Percentiles rank a stretch among this genome's conserved stretches.
Evolutionary conservation across 192 early-diverging fungal genomes (phyloP).

Genomic region (Coemansia sp.): DNA sequence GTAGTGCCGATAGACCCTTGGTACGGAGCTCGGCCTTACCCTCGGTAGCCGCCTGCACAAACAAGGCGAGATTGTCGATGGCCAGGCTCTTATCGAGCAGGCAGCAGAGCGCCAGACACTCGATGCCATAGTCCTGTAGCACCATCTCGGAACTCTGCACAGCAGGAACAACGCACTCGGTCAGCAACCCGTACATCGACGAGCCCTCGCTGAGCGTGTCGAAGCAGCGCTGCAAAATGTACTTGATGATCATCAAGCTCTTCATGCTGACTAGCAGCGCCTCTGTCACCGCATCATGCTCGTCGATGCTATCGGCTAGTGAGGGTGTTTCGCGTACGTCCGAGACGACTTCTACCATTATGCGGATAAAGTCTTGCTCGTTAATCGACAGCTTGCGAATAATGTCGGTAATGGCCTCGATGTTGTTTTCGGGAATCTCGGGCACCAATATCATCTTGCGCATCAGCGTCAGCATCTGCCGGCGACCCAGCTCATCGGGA

Average conservation of each 20-base stretch:
- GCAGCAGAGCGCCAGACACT: conserved; percentile 81
- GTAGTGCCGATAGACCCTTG: conserved; percentile 68
- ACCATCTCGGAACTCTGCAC: conserved; percentile 65
- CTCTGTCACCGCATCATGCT: conserved; percentile 46
- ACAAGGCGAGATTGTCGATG: conserved; percentile 68
- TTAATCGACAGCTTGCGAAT: conserved; percentile 73
- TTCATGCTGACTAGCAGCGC: conserved; percentile 60
- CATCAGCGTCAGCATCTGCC: conserved; percentile 72
- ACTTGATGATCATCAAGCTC: conserved; percentile 68
- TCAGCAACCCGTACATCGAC: conserved; percentile 71
- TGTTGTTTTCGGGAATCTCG: conserved; percentile 74
- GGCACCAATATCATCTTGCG: conserved; percentile 75
- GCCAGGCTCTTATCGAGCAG: conserved; percentile 73
- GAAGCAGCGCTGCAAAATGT: conserved; percentile 65
- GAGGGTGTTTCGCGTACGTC: conserved; percentile 65
- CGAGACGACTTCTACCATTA: conserved; percentile 78
- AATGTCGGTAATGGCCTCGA: conserved; percentile 74
- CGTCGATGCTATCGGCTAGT: conserved; percentile 24
- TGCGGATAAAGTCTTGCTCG: conserved; percentile 86
- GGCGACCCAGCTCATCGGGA: conserved; percentile 85
- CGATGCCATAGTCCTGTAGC: conserved; percentile 74
- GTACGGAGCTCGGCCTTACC: conserved; percentile 58
- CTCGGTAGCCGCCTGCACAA: conserved; percentile 61
- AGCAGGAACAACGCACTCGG: conserved; percentile 70
- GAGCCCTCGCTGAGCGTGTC: conserved; percentile 71